Percentiles rank a stretch among this genome's conserved stretches.
Conservation (phyloP, 1,284 basidiomycete genomes). For the Austroboletus novae-zelandiae region DNA sequence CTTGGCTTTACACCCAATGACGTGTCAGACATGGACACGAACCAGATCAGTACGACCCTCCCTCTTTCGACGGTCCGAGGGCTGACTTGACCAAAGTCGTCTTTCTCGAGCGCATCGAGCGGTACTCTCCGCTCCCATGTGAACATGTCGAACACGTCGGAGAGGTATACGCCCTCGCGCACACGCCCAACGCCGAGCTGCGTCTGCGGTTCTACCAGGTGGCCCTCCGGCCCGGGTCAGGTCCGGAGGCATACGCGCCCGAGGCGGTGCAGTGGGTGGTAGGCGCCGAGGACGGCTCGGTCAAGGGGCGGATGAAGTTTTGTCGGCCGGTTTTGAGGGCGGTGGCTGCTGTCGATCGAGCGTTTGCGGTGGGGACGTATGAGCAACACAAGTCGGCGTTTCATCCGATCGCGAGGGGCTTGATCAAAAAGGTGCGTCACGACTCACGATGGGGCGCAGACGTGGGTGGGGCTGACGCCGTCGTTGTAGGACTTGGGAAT, state of each 20-base stretch:
- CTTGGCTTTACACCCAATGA: slow-evolving; percentile 54
- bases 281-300: slow-evolving; percentile 49
- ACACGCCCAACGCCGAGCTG: slow-evolving; percentile 67
- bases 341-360: slow-evolving; percentile 54
- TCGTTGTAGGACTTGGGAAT: neutral
- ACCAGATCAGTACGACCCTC: slow-evolving; percentile 56
- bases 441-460: neutral
- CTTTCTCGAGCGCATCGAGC: slow-evolving; percentile 70
- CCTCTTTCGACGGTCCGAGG: neutral
- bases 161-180: slow-evolving; percentile 49
- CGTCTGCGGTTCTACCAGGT: slow-evolving; percentile 70
- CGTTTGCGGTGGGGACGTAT: slow-evolving; percentile 63
- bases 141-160: slow-evolving; percentile 57
- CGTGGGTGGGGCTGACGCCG: neutral
- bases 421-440: slow-evolving; percentile 67
- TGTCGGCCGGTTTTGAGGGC: slow-evolving; percentile 66
- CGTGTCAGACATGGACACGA: slow-evolving; percentile 57
- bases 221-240: slow-evolving; percentile 48
- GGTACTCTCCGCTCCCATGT: slow-evolving; percentile 51
- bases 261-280: slow-evolving; percentile 68
- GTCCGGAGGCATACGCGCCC: slow-evolving; percentile 39
- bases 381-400: slow-evolving; percentile 52
- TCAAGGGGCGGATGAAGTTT: slow-evolving; percentile 83
- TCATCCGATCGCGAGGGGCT: slow-evolving; percentile 72
- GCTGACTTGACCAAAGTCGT: slow-evolving; percentile 45